Evolutionary conservation across 1,139 yeast species (phyloP).

Genomic region (Geotrichum bryndzae): DNA sequence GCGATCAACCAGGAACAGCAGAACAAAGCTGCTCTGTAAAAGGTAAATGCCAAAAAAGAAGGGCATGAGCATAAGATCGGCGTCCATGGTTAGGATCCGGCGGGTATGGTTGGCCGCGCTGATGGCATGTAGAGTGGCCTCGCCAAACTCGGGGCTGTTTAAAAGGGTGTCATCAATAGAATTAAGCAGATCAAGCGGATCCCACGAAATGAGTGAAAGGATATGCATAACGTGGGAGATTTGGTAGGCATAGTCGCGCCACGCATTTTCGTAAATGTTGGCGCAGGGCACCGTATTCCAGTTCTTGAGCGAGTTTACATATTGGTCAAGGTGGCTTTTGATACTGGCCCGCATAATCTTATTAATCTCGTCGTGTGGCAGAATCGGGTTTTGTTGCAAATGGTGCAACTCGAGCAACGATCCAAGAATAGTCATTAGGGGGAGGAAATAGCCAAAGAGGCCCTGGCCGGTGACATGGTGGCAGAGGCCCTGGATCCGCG

Average conservation of each 20-base stretch:
- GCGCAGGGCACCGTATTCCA: conserved; percentile 15
- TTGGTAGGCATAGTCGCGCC: conserved; percentile 28
- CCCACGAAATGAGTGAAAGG: conserved; percentile 26
- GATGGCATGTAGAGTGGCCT: conserved; percentile 26
- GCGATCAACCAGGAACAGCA: conserved; percentile 28
- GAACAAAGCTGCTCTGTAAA: conserved; percentile 28
- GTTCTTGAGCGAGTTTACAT: conserved; percentile 21
- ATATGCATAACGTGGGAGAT: conserved; percentile 27
- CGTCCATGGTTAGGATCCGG: conserved; percentile 27
- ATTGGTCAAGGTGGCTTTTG: conserved; percentile 21
- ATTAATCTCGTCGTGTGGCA: conserved; percentile 19
- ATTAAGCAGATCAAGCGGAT: conserved; percentile 26
- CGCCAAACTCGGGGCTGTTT: conserved; percentile 25
- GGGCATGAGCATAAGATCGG: conserved; percentile 33
- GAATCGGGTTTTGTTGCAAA: conserved; percentile 17
- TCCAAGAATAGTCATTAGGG: conserved; percentile 29
- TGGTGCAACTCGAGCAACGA: conserved; percentile 26
- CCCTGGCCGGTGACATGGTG: conserved; percentile 23
- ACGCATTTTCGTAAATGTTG: conserved; percentile 21
- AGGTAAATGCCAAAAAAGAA: conserved; percentile 33
- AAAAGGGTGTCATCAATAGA: conserved; percentile 28
- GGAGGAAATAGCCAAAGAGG: conserved; percentile 27
- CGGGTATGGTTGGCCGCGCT: conserved; percentile 27
- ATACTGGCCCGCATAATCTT: conserved; percentile 13
- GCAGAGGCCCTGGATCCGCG: conserved; percentile 22